phyloP scores from a whole-genome alignment of 768 basidiomycete species.

The Trametes cingulata region DNA sequence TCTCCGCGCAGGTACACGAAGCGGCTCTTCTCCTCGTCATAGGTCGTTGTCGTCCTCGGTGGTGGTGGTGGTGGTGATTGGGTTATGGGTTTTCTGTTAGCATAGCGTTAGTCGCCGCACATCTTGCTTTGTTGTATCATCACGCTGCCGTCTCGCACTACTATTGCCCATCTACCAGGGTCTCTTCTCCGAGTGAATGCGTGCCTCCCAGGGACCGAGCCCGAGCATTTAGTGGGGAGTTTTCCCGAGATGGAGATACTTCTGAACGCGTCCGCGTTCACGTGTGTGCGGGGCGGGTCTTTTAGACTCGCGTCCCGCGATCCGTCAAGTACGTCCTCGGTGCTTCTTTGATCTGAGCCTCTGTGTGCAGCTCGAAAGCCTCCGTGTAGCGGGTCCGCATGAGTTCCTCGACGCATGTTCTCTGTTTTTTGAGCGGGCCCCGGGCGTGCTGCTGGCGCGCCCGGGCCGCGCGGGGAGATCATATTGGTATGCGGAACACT shows the following conservation, averaged over 20 bases:
- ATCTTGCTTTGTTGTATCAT: too few species aligned
- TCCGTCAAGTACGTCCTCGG: neutral
- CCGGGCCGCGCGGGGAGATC: constrained; percentile 5
- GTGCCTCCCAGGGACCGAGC: neutral
- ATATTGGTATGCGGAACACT: constrained; percentile 1
- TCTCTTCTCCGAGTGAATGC: neutral
- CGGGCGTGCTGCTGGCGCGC: neutral
- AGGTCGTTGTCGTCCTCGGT: too few species aligned
- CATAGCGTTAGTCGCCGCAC: neutral
- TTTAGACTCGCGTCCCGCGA: neutral
- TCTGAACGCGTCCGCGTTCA: neutral
- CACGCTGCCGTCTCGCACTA: constrained; percentile 2
- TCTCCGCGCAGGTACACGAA: constrained; percentile 51
- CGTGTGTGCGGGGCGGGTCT: constrained; percentile 3
- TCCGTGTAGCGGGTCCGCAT: neutral
- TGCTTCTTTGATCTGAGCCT: constrained; percentile 4
- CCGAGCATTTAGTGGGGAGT: neutral
- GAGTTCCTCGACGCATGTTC: neutral
- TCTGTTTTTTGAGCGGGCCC: too few species aligned
- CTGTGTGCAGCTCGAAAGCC: neutral
- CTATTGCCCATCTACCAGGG: neutral
- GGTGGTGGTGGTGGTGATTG: too few species aligned
- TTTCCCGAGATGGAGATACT: neutral
- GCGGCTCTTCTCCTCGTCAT: constrained; percentile 47
- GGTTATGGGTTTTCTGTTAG: neutral